Evolutionary conservation across 2,329 filamentous ascomycete species (phyloP).

Genomic region (Pyrenophora teres): DNA sequence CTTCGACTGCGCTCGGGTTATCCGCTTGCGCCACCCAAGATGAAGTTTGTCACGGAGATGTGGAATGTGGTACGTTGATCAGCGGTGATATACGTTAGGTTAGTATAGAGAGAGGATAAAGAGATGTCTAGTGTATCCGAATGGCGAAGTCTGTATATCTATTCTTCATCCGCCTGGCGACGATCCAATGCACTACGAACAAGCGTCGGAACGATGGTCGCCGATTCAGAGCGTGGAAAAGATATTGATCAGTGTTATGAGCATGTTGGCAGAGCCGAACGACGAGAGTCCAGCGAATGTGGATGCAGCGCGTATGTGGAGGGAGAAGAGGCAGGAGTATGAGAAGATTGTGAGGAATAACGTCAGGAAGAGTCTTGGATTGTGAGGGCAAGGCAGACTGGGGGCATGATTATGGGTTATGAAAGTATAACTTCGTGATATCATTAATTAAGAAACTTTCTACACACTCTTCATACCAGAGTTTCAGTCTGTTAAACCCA

Average conservation of each 20-base stretch:
- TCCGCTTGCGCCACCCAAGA: slow-evolving; percentile 82
- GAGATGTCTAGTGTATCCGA: slow-evolving; percentile 68
- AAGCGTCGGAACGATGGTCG: slow-evolving; percentile 86
- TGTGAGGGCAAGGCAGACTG: slow-evolving; percentile 23
- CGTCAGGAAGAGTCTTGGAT: slow-evolving; percentile 45
- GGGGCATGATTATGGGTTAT: not conserved
- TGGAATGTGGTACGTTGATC: slow-evolving; percentile 72
- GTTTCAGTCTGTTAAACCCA: no score
- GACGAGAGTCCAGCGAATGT: slow-evolving; percentile 95
- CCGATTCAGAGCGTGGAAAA: slow-evolving; percentile 95
- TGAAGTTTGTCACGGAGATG: slow-evolving; percentile 83
- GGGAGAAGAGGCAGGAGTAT: slow-evolving; percentile 80
- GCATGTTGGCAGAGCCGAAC: slow-evolving; percentile 88
- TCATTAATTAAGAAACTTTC: not conserved
- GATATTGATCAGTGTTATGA: slow-evolving; percentile 89
- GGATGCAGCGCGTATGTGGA: slow-evolving; percentile 86
- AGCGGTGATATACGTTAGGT: no score
- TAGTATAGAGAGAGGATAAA: not conserved
- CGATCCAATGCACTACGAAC: slow-evolving; percentile 92
- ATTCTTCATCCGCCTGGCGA: slow-evolving; percentile 96
- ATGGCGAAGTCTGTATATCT: slow-evolving; percentile 91
- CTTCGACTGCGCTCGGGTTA: no score
- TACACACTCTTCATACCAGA: no score
- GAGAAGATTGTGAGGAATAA: slow-evolving; percentile 72
- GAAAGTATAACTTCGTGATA: slow-evolving; percentile 14